These are phyloP conservation scores for Sherardia arvensis DNA, from an alignment of 257 asterid species.

Conservation along the genomic window DNA sequence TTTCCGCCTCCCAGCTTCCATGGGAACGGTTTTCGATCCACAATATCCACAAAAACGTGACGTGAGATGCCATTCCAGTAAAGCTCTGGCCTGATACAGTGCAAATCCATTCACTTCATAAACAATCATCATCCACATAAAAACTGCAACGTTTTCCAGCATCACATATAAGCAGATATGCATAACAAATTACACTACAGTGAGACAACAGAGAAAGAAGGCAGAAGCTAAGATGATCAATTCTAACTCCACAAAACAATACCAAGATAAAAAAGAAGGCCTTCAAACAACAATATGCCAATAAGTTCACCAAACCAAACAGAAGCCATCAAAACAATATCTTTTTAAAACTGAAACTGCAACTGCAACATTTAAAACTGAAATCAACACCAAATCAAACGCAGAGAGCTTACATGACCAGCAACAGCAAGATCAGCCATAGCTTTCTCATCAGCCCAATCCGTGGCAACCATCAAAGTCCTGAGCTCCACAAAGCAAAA, in stretches of 20 bases:
- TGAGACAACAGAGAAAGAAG: neutral
- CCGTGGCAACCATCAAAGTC: slow-evolving; percentile 97
- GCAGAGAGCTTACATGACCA: slow-evolving; percentile 59
- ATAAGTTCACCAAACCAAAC: neutral
- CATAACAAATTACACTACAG: neutral
- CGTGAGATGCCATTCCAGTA: slow-evolving; percentile 78
- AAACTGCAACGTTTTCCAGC: neutral
- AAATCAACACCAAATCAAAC: neutral
- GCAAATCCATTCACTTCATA: slow-evolving; percentile 6
- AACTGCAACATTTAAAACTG: neutral
- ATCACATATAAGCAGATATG: neutral
- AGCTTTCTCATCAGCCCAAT: slow-evolving; percentile 66
- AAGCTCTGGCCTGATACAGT: slow-evolving; percentile 65
- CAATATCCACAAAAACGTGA: slow-evolving; percentile 83
- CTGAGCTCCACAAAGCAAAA: slow-evolving; percentile 78
- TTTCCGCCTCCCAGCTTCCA: slow-evolving; percentile 87
- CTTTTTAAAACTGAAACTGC: neutral
- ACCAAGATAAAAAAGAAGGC: too few relatives aligned
- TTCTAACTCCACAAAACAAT: neutral
- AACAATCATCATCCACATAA: neutral
- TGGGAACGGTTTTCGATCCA: slow-evolving; percentile 50
- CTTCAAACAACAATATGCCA: too few relatives aligned
- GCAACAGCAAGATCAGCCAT: slow-evolving; percentile 90
- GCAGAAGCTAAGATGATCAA: neutral
- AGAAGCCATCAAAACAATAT: neutral